Evolutionary conservation across 2,329 filamentous ascomycete genomes (phyloP).

Genomic region (Chaetothyriales sp.): DNA sequence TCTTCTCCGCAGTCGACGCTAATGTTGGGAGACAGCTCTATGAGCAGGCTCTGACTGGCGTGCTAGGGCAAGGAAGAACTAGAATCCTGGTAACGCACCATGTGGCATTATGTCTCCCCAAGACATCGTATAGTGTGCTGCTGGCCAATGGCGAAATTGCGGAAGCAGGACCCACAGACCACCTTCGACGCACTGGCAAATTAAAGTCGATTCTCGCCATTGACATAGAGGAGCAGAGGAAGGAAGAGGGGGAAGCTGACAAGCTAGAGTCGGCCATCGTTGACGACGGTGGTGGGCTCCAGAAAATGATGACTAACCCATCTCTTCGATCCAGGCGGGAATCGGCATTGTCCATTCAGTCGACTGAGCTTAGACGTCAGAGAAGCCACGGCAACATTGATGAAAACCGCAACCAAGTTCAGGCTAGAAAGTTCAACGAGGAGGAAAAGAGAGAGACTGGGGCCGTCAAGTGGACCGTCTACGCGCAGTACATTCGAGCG

Average conservation of each 20-base stretch:
- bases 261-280: constrained; percentile 20
- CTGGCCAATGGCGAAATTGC: constrained; percentile 55
- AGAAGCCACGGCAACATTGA: constrained; percentile 11
- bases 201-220: constrained; percentile 30
- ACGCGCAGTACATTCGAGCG: constrained; percentile 51
- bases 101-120: constrained; percentile 55
- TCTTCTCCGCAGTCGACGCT: constrained; percentile 68
- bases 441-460: constrained; percentile 62
- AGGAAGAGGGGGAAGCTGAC: constrained; percentile 24
- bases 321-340: constrained; percentile 12
- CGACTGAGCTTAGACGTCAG: constrained; percentile 6
- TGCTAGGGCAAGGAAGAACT: constrained; percentile 55
- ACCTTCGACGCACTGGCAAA: constrained; percentile 34
- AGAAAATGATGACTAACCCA: constrained; percentile 30
- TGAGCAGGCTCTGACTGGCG: constrained; percentile 59
- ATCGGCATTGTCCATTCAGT: constrained; percentile 8
- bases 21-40: constrained; percentile 70
- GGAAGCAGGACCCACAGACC: constrained; percentile 50
- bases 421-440: constrained; percentile 58
- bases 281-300: constrained; percentile 32
- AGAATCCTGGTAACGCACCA: constrained; percentile 72
- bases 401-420: constrained; percentile 27
- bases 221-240: constrained; percentile 36
- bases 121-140: constrained; percentile 60
- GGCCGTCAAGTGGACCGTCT: constrained; percentile 54